Conservation (phyloP, 2,329 filamentous ascomycete genomes). For the Colletotrichum sp. region DNA sequence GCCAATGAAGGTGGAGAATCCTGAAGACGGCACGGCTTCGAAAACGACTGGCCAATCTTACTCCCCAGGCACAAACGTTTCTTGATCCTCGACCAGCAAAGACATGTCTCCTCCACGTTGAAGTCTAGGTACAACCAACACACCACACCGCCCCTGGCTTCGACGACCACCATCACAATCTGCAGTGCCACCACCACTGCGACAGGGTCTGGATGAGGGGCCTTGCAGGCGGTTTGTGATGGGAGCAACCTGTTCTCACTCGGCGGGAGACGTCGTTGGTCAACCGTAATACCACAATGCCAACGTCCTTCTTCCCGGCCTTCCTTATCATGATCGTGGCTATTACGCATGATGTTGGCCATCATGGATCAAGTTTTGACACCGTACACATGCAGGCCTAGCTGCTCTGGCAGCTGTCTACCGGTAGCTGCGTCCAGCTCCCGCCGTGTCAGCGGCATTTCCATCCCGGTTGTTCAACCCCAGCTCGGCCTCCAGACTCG, state of each 20-base stretch:
- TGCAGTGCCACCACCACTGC: neutral
- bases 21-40: neutral
- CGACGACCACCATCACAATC: neutral
- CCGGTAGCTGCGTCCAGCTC: neutral
- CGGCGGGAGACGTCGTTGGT: neutral
- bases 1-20: neutral
- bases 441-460: neutral
- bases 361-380: neutral
- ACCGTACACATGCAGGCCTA: neutral
- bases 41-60: neutral
- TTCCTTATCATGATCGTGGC: neutral
- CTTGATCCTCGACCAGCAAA: slow-evolving; percentile 1
- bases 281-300: neutral
- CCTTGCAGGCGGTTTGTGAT: neutral
- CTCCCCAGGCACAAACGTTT: neutral
- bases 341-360: neutral
- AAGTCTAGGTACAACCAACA: neutral
- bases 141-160: neutral
- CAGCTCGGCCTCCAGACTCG: neutral
- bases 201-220: neutral
- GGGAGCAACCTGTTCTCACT: neutral
- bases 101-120: slow-evolving; percentile 10
- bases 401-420: neutral
- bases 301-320: neutral
- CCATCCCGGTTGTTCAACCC: neutral